Base-by-base conservation (phyloP, 352 stramenopile species). In the Globisporangium viniferum region DNA sequence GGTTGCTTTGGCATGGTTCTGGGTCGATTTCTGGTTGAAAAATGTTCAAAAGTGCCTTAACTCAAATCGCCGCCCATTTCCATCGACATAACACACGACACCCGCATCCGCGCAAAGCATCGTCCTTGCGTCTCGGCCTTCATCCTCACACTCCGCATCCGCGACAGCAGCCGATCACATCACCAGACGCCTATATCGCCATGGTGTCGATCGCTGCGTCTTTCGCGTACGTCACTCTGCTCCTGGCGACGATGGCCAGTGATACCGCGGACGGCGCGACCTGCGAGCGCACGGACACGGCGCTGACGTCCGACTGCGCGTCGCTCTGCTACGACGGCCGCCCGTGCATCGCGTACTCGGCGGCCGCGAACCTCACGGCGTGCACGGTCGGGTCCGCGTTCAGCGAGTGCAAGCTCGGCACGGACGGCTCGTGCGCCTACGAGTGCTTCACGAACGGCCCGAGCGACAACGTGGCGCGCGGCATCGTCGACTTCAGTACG, bases 261-360 rank as follows among this genome's bases (percentile, higher is more conserved):
- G 39, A 29, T 18, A 31, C 15, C 15, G 24, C 54, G 10, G 12
- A 8, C n/a, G 54, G 54, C 14, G 67, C 57, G 27, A 55, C 77
- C 4, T 89, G 81, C 69, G 68, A 54, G 22, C 79, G 76, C 39
- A 76, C 70, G 65, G 67, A 66, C 15, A 87, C 79, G 15, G 78
- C 81, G 29, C 63, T 89, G 20, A 90, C 81, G 3, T 86, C 78
- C 12, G 75, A 67, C 69, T 89, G 79, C 70, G 75, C 72, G 54
- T 70, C 62, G n/a, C 59, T 74, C 18, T 91, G 82, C 77, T 89
- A 78, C 63, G 63, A 73, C 0, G 80, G 82, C 5, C 73, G 77
- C 2, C 84, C 84, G 18, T 92, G 81, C 56, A 59, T 92, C 54
- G 80, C 77, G 44, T 89, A 81, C 68, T 72, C 72, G 2, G 71